Percentiles rank a stretch among this genome's conserved stretches.
phyloP scores from a whole-genome alignment of 2,329 filamentous ascomycete genomes.

The Penicillium sp. region DNA sequence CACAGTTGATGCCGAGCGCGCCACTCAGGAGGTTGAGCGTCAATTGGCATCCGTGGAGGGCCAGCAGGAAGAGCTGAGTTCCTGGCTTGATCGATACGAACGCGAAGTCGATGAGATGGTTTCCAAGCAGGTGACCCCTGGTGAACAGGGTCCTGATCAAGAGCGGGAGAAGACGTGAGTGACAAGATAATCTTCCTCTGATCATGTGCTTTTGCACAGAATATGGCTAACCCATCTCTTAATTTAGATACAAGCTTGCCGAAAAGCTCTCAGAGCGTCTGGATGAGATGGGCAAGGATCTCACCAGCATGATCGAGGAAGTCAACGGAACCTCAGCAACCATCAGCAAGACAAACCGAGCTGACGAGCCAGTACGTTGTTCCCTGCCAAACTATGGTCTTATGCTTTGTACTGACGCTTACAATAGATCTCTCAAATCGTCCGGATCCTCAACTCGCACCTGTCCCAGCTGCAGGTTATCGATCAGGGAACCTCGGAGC shows the following conservation, averaged over 20 bases:
- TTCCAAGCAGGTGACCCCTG: constrained; percentile 71
- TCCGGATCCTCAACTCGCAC: constrained; percentile 91
- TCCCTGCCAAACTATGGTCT: constrained; percentile 16
- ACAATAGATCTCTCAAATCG: constrained; percentile 82
- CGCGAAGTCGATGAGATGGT: constrained; percentile 88
- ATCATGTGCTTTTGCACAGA: neutral
- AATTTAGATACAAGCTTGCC: constrained; percentile 73
- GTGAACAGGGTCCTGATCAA: constrained; percentile 85
- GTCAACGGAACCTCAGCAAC: constrained; percentile 92
- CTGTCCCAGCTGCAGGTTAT: constrained; percentile 91
- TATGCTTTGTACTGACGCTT: constrained; percentile 14
- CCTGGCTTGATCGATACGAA: constrained; percentile 89
- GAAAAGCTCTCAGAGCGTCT: constrained; percentile 89
- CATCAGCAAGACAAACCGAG: constrained; percentile 84
- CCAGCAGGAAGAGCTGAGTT: constrained; percentile 86
- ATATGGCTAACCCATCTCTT: constrained; percentile 21
- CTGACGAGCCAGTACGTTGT: constrained; percentile 76
- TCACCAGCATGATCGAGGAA: constrained; percentile 96
- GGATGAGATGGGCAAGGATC: constrained; percentile 89
- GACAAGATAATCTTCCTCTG: neutral
- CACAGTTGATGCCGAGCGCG: constrained; percentile 90
- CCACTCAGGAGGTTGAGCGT: constrained; percentile 89
- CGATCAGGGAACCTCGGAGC: constrained; percentile 76
- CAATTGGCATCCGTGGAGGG: constrained; percentile 87
- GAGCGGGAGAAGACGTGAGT: constrained; percentile 87